Conservation (phyloP, 1,284 basidiomycete genomes). For the Sanghuangporus sanghuang region DNA sequence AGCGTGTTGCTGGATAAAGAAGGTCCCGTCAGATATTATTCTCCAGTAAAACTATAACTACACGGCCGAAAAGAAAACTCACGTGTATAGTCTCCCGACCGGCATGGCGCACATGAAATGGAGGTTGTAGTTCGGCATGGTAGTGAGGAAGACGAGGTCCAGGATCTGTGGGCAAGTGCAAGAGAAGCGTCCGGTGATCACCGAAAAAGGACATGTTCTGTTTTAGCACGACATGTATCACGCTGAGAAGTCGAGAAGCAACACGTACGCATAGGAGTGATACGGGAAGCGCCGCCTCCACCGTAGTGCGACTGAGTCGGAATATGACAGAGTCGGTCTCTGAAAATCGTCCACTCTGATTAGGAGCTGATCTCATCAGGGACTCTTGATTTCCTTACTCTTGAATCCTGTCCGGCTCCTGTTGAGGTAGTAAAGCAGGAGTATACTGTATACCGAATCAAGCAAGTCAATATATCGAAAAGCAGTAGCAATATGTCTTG, state of each 20-base stretch:
- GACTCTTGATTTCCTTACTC: not conserved
- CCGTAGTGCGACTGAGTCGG: constrained; percentile 10
- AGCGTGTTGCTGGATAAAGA: constrained; percentile 9
- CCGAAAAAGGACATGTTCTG: not conserved
- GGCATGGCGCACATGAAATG: constrained; percentile 17
- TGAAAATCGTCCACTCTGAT: not conserved
- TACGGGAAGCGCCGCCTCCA: constrained; percentile 13
- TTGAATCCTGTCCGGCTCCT: constrained; percentile 15
- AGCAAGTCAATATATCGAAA: not conserved
- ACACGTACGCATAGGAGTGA: constrained; percentile 5
- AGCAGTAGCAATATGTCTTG: not conserved
- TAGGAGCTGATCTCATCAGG: not conserved
- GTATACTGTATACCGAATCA: not conserved
- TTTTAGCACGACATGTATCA: not conserved
- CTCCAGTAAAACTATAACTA: too few species aligned
- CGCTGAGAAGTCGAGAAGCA: not conserved
- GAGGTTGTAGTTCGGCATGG: constrained; percentile 8
- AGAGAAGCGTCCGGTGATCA: not conserved
- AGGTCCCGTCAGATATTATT: not conserved
- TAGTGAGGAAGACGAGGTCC: constrained; percentile 14
- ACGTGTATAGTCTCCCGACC: constrained; percentile 13
- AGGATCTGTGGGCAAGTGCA: constrained; percentile 1
- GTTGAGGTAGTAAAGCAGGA: constrained; percentile 11
- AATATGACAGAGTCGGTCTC: constrained; percentile 15
- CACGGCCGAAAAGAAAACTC: not conserved